Percentiles rank a stretch among this genome's conserved stretches.
Evolutionary conservation across 2,329 filamentous ascomycete genomes (phyloP).

Genomic region (Aspergillus ochraceoroseus): DNA sequence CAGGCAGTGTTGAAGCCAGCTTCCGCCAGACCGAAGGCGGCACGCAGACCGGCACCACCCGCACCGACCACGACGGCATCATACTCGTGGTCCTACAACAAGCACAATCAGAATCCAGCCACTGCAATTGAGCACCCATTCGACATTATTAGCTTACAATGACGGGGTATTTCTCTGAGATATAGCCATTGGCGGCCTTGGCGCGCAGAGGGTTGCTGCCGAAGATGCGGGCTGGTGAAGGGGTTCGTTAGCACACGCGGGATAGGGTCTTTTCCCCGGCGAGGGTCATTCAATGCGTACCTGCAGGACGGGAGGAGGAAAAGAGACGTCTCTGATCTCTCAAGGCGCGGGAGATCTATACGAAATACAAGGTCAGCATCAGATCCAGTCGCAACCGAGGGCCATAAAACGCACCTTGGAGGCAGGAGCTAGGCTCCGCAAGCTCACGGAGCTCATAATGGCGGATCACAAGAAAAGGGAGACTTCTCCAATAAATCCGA

Average conservation of each 20-base stretch:
- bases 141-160: slow-evolving; percentile 60
- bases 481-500: slow-evolving; percentile 26
- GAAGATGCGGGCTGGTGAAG: slow-evolving; percentile 68
- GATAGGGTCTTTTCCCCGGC: slow-evolving; percentile 21
- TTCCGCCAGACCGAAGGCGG: slow-evolving; percentile 60
- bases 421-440: slow-evolving; percentile 49
- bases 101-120: slow-evolving; percentile 19
- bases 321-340: slow-evolving; percentile 69
- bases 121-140: background rate
- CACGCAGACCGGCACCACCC: slow-evolving; percentile 59
- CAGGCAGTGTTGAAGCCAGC: slow-evolving; percentile 62
- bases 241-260: slow-evolving; percentile 23
- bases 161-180: slow-evolving; percentile 87
- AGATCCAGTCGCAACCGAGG: slow-evolving; percentile 11
- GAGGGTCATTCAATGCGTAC: slow-evolving; percentile 49
- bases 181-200: slow-evolving; percentile 83
- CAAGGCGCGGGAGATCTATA: slow-evolving; percentile 59
- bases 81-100: slow-evolving; percentile 94
- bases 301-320: slow-evolving; percentile 76
- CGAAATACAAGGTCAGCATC: slow-evolving; percentile 20
- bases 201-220: slow-evolving; percentile 80
- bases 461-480: slow-evolving; percentile 30
- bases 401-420: slow-evolving; percentile 41
- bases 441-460: slow-evolving; percentile 49
- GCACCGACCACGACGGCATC: slow-evolving; percentile 82